Conservation (phyloP, 1,139 yeast genomes). For the Taphrina communis region DNA sequence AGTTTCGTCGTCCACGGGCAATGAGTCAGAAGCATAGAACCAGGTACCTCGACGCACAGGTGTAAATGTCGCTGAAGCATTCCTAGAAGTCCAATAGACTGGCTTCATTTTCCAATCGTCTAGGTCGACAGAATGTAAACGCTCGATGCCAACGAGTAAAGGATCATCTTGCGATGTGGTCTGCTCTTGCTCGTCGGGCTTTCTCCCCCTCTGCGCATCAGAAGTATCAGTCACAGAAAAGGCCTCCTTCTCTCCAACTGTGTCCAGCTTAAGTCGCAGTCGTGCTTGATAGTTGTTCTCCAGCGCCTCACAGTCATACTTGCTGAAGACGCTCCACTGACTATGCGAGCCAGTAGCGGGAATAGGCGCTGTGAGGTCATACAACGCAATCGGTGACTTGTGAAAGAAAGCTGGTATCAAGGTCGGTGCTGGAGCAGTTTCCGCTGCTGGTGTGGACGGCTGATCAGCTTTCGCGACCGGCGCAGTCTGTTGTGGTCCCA, state of each 20-base stretch:
- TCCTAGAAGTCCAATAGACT: constrained; percentile 52
- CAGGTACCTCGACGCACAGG: constrained; percentile 51
- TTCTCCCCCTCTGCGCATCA: not conserved
- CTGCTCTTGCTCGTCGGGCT: not conserved
- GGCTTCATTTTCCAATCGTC: constrained; percentile 49
- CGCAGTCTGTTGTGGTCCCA: constrained; percentile 16
- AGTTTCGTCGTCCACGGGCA: constrained; percentile 52
- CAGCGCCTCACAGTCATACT: constrained; percentile 28
- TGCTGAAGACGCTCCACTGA: constrained; percentile 34
- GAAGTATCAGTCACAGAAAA: not conserved
- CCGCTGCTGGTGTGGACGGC: constrained; percentile 28
- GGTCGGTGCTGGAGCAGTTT: constrained; percentile 27
- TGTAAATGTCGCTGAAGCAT: constrained; percentile 45
- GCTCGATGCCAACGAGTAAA: constrained; percentile 51
- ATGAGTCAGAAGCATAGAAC: constrained; percentile 51
- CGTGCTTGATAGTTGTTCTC: constrained; percentile 5
- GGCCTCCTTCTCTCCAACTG: not conserved
- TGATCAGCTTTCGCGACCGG: not conserved
- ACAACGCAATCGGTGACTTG: constrained; percentile 30
- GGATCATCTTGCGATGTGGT: not conserved
- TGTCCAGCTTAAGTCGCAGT: not conserved
- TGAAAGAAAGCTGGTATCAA: constrained; percentile 33
- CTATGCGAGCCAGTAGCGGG: constrained; percentile 20
- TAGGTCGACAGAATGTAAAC: constrained; percentile 51
- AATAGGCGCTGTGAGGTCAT: constrained; percentile 38